A percentile compares a stretch with the other conserved stretches of the same genome.
Conservation (phyloP, 441 rosid genomes). For the Pelargonium australe region DNA sequence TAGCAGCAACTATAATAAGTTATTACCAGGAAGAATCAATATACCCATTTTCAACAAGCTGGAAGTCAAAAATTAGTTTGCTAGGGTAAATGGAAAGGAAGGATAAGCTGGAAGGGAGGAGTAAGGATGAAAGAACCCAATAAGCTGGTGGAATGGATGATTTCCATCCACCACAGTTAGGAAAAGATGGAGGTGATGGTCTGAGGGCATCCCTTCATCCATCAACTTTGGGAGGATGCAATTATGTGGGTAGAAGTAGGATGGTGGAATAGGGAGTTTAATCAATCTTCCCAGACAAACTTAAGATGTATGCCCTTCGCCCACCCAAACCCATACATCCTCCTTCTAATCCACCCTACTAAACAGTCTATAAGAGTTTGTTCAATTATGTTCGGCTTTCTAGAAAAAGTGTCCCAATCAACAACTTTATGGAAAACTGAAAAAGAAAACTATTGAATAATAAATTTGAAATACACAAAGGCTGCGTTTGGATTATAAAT, state of each 20-base stretch:
- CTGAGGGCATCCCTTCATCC: background rate
- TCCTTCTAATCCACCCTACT: background rate
- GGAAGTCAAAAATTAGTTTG: background rate
- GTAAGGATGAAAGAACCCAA: conserved; percentile 1
- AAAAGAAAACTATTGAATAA: no score
- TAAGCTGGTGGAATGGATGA: background rate
- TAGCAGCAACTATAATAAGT: background rate
- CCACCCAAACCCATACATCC: conserved; percentile 3
- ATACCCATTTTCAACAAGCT: background rate
- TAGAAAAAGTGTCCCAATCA: background rate
- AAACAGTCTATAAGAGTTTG: background rate
- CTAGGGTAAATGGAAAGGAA: background rate
- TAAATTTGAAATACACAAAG: no score
- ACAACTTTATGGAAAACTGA: background rate
- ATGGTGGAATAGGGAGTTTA: background rate
- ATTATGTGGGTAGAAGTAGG: background rate
- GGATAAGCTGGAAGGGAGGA: background rate
- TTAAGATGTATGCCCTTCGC: background rate
- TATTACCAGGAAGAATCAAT: background rate
- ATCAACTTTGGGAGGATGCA: background rate
- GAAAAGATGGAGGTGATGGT: background rate
- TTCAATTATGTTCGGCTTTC: background rate
- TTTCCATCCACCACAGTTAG: background rate
- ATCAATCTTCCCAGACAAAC: background rate
- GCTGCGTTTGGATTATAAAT: no score